These are phyloP conservation scores for Cucurbita pepo DNA, from an alignment of 306 rosid species.

Conservation along the genomic window DNA sequence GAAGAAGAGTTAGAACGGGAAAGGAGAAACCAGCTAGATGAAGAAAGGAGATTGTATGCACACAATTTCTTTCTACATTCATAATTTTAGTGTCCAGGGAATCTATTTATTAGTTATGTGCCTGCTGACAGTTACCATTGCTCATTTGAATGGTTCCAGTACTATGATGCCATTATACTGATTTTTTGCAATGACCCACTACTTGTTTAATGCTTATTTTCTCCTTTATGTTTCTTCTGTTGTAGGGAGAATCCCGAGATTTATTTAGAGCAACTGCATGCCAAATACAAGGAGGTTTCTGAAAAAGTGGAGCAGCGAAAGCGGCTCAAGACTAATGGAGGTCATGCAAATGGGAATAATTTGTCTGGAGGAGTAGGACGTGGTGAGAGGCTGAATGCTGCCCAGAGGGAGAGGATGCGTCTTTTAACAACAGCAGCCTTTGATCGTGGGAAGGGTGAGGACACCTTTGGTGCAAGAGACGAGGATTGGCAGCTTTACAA, in stretches of 20 bases:
- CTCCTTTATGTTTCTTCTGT: neutral
- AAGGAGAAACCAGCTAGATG: slow-evolving; percentile 65
- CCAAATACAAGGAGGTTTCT: slow-evolving; percentile 54
- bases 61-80: neutral
- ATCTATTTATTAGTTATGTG: neutral
- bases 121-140: slow-evolving; percentile 4
- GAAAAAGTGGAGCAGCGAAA: slow-evolving; percentile 67
- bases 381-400: slow-evolving; percentile 86
- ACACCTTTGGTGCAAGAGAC: slow-evolving; percentile 72
- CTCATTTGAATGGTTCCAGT: slow-evolving; percentile 5
- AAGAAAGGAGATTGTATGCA: slow-evolving; percentile 60
- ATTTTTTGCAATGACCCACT: neutral
- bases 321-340: slow-evolving; percentile 50
- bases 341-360: slow-evolving; percentile 45
- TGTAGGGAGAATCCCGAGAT: slow-evolving; percentile 78
- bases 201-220: neutral
- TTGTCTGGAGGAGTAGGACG: slow-evolving; percentile 63
- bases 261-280: slow-evolving; percentile 59
- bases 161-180: neutral
- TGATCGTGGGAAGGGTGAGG: slow-evolving; percentile 95
- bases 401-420: slow-evolving; percentile 97
- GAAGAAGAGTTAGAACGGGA: slow-evolving; percentile 69
- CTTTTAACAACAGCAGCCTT: slow-evolving; percentile 94
- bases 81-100: neutral
- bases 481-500: slow-evolving; percentile 98